Evolutionary conservation across 176 grass and related monocot genomes (phyloP), one percentile per base, ranked within the genome.

Genomic region (Phragmites australis): DNA sequence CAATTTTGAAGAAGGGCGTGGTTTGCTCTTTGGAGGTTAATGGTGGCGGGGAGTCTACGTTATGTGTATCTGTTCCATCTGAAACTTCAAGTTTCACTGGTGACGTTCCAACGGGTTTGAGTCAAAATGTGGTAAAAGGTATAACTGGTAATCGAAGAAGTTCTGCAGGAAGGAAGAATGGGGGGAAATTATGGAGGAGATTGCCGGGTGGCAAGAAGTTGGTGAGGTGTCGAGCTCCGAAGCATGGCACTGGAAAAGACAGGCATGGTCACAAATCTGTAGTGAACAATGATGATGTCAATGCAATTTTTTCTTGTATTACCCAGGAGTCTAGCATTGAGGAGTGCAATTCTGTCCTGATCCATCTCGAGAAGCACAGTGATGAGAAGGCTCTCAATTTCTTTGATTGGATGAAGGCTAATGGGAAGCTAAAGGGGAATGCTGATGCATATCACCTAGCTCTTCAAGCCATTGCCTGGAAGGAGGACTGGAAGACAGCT

Each of bases 361-460:
- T 81, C 50, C n/a, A 74, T 56, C 79, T 98, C 2, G 95, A 94
- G 81, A 91, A 75, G 74, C 87, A 58, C 60, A 98, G 82, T 54
- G 92, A 93, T 66, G 65, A 75, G 46, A 90, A 81, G 47, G 83
- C 82, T 72, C 50, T 98, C 8, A 55, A 81, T 5, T 98, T 94
- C 78, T 94, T 98, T 48, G 74, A 89, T 23, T 93, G 95, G 92
- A 94, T 98, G 95, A 98, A 70, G 62, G 45, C 30, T 75, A 82
- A 93, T 9, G 83, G 86, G 48, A 98, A 98, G 78, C 77, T 98
- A 1, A 82, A 87, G 70, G 37, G 73, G 55, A 98, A 98, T 39
- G 21, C 81, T 6, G 75, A 84, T 75, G 95, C 92, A 0, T 98
- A 98, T 77, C 92, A 90, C 40, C 77, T 93, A 71, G 95, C 86